Base-by-base conservation (phyloP, 805 yeast species). In the Ogataea naganishii region DNA sequence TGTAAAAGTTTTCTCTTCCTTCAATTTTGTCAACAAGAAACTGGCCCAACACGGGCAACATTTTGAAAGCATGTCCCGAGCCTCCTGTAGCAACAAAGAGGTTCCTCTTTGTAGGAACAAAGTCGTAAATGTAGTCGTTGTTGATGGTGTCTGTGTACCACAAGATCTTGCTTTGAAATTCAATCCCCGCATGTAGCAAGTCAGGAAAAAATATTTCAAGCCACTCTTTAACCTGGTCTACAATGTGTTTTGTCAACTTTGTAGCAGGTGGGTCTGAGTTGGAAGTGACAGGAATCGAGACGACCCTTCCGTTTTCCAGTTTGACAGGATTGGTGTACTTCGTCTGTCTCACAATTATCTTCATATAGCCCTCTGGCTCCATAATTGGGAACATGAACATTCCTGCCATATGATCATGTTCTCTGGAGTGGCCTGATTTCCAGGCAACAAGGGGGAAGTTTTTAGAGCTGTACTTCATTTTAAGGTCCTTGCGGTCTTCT, bases 21-120 rank as follows among this genome's bases (percentile, higher is more conserved):
- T 61, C 60, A 13, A 64, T 27, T 21, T 48, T 47, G 33, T 53
- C 51, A 9, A 54, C 58, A 23, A 53, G 30, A 25, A 45, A 49
- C 26, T 40, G 44, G 1, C 58, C 59, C 19, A 53, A 31, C 6
- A 53, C 57, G 4, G 60, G 59, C 8, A 53, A 36, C 47, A 53
- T 43, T 36, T 56, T 54, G 40, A 56, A 56, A 0, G 52, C 59
- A 41, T 56, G 61, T 3, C 58, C 59, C 3, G 59, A 54, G 11
- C 58, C 61, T 25, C 61, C 60, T 40, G 47, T 38, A 2, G 56
- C 53, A 16, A 54, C 58, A 38, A 53, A 41, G 7, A 53, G 31
- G 4, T 45, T 45, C 13, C 48, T 41, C 23, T 44, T 46, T 7
- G 10, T 8, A n/a, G 61, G 58, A 18, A 52, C 58, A 41, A 36